Base-by-base conservation (phyloP, 768 basidiomycete genomes). In the Ramaria sp. region DNA sequence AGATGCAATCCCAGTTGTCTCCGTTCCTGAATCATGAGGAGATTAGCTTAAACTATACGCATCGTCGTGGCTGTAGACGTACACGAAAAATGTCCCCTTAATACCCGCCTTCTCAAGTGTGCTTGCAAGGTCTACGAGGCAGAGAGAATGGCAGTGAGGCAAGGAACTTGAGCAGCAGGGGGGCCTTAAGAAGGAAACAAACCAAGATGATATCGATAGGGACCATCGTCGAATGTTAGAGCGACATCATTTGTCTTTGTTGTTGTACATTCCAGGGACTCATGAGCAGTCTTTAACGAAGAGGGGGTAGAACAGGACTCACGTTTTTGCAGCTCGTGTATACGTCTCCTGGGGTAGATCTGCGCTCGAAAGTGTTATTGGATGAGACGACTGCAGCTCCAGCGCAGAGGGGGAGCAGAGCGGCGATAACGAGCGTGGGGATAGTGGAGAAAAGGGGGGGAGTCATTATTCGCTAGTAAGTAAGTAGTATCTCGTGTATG, bases 211-310 rank as follows among this genome's bases (percentile, higher is more conserved):
- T 62, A 65, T 31, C 57, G 54, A 53, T 61, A 61, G 3, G 62
- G 63, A 13, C 63, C 65, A 51, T 66, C 64, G 59, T 66, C 64
- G 50, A 65, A 66, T 4, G 64, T 65, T 1, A 66, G 42, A 22
- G 64, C 64, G 7, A 62, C 63, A 31, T n/a, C 47, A n/a, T 57
- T 57, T 7, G 46, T 10, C 55, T 57, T 3, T 20, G 5, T 11
- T 19, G 3, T 19, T 27, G 47, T 24, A 5, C 30, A 48, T 27
- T 12, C 20, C 31, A 30, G 24, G 45, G 19, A 17, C 45, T 20
- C 45, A 49, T 33, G 17, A 49, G 11, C 27, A 17, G 2, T 24
- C 4, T 9, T 49, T 49, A 7, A 12, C n/a, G 7, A 19, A 43
- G n/a, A 43, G 42, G 7, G 6, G n/a, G 7, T 13, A 7, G 46